Percentiles rank a stretch among this genome's conserved stretches.
Conservation (phyloP, 1,139 yeast genomes). For the Magnusiomyces tetraspermus region DNA sequence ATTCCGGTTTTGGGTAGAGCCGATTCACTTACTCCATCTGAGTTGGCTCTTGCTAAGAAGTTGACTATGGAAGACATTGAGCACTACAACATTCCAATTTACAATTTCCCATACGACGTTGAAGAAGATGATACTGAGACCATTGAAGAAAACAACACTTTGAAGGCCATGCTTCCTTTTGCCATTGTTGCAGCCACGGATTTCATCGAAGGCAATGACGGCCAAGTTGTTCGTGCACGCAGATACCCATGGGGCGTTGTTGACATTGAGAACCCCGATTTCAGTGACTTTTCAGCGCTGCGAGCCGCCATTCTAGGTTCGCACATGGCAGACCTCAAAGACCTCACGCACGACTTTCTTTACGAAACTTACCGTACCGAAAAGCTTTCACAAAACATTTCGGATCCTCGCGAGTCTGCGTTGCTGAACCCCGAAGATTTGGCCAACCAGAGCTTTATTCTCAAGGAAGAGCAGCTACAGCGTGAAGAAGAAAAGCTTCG, state of each 20-base stretch:
- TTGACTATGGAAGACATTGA: slow-evolving; percentile 64
- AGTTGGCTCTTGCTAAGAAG: slow-evolving; percentile 57
- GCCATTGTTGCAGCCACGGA: slow-evolving; percentile 72
- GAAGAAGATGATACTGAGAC: slow-evolving; percentile 62
- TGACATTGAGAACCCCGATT: slow-evolving; percentile 72
- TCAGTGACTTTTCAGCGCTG: slow-evolving; percentile 68
- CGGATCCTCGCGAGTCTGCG: slow-evolving; percentile 20
- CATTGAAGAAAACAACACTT: slow-evolving; percentile 65
- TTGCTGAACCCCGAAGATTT: slow-evolving; percentile 34
- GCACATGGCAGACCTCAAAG: slow-evolving; percentile 83
- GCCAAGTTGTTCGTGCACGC: slow-evolving; percentile 61
- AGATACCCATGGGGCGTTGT: slow-evolving; percentile 88
- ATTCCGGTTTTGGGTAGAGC: slow-evolving; percentile 80
- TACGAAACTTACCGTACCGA: slow-evolving; percentile 91
- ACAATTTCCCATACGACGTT: slow-evolving; percentile 63
- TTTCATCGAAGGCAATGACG: slow-evolving; percentile 51
- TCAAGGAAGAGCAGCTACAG: slow-evolving; percentile 36
- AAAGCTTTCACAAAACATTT: slow-evolving; percentile 43
- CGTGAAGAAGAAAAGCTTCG: slow-evolving; percentile 30
- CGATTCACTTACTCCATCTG: slow-evolving; percentile 72
- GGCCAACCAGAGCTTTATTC: slow-evolving; percentile 33
- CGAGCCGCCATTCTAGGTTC: slow-evolving; percentile 74
- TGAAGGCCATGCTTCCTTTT: slow-evolving; percentile 70
- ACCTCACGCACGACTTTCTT: slow-evolving; percentile 79
- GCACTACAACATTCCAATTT: slow-evolving; percentile 67